Conservation (phyloP, 176 grass and related monocot genomes). For the Triticum urartu region DNA sequence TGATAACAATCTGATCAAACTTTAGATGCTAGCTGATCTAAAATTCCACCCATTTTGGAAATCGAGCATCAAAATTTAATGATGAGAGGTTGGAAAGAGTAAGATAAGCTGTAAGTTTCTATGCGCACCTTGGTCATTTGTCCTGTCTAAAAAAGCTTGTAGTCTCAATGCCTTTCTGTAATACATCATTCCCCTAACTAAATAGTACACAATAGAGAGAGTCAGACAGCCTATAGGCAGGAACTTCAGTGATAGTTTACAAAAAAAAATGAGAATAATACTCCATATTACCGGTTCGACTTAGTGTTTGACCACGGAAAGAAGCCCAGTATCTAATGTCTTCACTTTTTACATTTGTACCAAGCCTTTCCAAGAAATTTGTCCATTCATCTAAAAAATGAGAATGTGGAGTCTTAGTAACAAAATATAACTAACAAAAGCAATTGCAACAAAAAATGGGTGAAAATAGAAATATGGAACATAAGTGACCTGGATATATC, state of each 20-base stretch:
- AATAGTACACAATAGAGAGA: constrained; percentile 28
- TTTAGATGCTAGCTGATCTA: not conserved
- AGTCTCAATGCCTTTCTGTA: constrained; percentile 73
- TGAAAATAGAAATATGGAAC: not conserved
- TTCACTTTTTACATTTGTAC: constrained; percentile 49
- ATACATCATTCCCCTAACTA: constrained; percentile 97
- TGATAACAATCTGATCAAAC: not conserved
- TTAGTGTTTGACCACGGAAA: constrained; percentile 93
- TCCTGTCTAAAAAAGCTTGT: constrained; percentile 80
- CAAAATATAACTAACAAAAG: constrained; percentile 15
- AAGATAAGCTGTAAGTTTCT: not conserved
- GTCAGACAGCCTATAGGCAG: constrained; percentile 10
- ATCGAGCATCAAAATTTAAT: not conserved
- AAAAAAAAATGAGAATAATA: constrained; percentile 9
- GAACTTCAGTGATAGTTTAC: not conserved
- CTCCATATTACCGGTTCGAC: constrained; percentile 72
- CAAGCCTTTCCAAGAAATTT: constrained; percentile 79
- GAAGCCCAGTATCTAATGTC: constrained; percentile 92
- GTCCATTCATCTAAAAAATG: constrained; percentile 76
- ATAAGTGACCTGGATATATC: constrained; percentile 81
- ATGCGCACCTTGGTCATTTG: constrained; percentile 60
- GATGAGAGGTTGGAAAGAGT: not conserved
- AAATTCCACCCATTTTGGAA: constrained; percentile 9
- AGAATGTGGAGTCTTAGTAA: constrained; percentile 13
- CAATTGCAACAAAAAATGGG: not conserved